Conservation (phyloP, 306 rosid species). For the Ormosia semicastrata region DNA sequence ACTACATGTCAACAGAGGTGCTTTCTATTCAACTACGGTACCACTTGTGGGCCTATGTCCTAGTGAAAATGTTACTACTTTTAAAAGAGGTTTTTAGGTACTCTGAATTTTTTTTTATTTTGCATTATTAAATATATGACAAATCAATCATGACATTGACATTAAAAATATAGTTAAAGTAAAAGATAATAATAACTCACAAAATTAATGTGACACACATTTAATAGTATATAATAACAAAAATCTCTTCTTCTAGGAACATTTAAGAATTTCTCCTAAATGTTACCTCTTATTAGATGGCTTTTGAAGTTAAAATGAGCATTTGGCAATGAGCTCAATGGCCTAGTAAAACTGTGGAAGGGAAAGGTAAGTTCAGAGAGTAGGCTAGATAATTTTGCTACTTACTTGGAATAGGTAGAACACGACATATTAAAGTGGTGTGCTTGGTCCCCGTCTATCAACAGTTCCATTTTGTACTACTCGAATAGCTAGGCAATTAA, state of each 20-base stretch:
- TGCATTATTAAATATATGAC: too few relatives aligned
- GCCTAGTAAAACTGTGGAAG: conserved; percentile 13
- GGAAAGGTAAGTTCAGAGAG: conserved; percentile 26
- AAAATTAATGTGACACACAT: too few relatives aligned
- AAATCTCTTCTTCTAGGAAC: too few relatives aligned
- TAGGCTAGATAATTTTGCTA: conserved; percentile 10
- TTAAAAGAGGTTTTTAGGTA: not conserved
- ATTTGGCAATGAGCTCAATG: not conserved
- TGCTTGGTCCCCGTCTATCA: conserved; percentile 37
- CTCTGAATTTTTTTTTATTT: too few relatives aligned
- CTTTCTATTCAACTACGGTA: conserved; percentile 24
- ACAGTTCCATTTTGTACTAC: conserved; percentile 31
- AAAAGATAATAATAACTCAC: too few relatives aligned
- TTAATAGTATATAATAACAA: too few relatives aligned
- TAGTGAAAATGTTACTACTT: conserved; percentile 19
- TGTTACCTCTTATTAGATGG: not conserved
- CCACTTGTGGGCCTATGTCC: conserved; percentile 20
- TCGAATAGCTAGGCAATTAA: conserved; percentile 35
- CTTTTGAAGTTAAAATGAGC: conserved; percentile 6
- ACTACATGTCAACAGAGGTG: conserved; percentile 31
- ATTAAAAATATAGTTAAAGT: too few relatives aligned
- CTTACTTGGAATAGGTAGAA: conserved; percentile 28
- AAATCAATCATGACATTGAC: too few relatives aligned
- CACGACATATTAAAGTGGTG: conserved; percentile 26
- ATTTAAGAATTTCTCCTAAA: not conserved